phyloP scores from a whole-genome alignment of 108 stramenopile species.

The Pseudonitzschia pungens region DNA sequence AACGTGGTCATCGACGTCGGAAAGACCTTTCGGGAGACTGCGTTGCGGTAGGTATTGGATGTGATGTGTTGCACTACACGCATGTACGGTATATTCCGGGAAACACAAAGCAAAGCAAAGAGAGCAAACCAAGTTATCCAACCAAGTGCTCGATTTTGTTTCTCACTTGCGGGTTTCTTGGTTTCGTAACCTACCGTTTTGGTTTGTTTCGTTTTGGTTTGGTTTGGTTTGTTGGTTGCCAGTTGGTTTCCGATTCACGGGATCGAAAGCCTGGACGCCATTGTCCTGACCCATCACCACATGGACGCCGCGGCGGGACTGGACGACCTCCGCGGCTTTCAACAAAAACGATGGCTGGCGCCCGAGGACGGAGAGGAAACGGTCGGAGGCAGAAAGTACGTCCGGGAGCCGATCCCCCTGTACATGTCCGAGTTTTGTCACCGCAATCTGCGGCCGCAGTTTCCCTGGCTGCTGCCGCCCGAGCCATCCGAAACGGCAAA shows the following conservation, averaged over 20 bases:
- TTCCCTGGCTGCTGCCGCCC: conserved; percentile 73
- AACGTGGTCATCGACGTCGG: conserved; percentile 85
- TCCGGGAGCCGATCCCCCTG: conserved; percentile 52
- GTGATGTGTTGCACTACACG: too few relatives aligned
- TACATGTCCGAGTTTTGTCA: conserved; percentile 55
- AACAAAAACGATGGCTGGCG: conserved; percentile 23
- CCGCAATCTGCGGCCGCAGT: conserved; percentile 46
- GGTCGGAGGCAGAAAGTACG: background rate
- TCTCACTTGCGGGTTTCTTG: too few relatives aligned
- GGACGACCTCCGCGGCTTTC: conserved; percentile 85
- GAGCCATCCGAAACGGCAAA: background rate
- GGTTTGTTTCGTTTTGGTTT: too few relatives aligned
- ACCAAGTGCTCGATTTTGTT: too few relatives aligned
- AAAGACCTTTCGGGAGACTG: conserved; percentile 84
- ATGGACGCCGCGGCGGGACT: conserved; percentile 80
- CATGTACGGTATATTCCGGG: too few relatives aligned
- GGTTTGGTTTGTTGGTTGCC: too few relatives aligned
- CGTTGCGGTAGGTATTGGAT: conserved; percentile 40
- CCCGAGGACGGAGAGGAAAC: background rate
- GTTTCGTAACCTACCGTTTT: too few relatives aligned
- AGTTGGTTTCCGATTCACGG: conserved; percentile 66
- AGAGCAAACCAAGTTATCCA: too few relatives aligned
- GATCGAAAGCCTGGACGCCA: conserved; percentile 64
- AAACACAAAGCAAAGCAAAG: too few relatives aligned
- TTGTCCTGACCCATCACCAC: conserved; percentile 83